A percentile compares a stretch with the other conserved stretches of the same genome.
These are phyloP conservation scores for Wickerhamomyces hampshirensis DNA, from an alignment of 805 yeast species.

Conservation along the genomic window DNA sequence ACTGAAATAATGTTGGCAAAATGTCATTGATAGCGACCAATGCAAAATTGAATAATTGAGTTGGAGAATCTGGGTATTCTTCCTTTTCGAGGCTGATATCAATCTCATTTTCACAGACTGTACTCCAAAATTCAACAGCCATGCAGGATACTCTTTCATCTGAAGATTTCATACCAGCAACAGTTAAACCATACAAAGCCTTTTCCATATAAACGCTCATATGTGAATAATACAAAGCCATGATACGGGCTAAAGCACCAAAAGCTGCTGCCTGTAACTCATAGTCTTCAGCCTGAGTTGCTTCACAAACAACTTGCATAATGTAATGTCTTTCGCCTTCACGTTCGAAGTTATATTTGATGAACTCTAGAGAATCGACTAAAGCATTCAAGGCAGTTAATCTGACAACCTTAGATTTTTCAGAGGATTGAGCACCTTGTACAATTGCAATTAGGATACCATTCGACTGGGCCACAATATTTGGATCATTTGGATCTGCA, in stretches of 20 bases:
- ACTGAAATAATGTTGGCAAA: slow-evolving; percentile 74
- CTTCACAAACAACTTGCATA: slow-evolving; percentile 99
- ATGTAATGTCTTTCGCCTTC: slow-evolving; percentile 95
- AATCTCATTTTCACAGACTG: slow-evolving; percentile 98
- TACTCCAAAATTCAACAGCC: slow-evolving; percentile 99
- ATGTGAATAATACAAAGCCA: slow-evolving; percentile 80
- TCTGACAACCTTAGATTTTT: slow-evolving; percentile 70
- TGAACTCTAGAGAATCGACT: slow-evolving; percentile 85
- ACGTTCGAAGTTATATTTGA: slow-evolving; percentile 79
- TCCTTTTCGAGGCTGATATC: slow-evolving; percentile 69
- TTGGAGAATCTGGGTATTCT: slow-evolving; percentile 49
- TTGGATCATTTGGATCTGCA: slow-evolving; percentile 72
- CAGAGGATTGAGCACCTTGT: slow-evolving; percentile 89
- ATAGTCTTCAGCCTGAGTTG: slow-evolving; percentile 82
- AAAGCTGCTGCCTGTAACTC: slow-evolving; percentile 92
- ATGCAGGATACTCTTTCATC: slow-evolving; percentile 90
- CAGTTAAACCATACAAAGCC: slow-evolving; percentile 87
- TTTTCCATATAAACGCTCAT: slow-evolving; percentile 97
- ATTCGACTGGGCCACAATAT: slow-evolving; percentile 77
- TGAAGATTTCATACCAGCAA: slow-evolving; percentile 80
- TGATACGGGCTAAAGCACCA: slow-evolving; percentile 90
- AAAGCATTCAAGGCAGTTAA: slow-evolving; percentile 89
- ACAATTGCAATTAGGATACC: slow-evolving; percentile 93
- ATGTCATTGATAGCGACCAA: slow-evolving; percentile 78
- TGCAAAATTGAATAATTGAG: slow-evolving; percentile 74